phyloP scores from a whole-genome alignment of 768 basidiomycete genomes.

The Tylopilus subfusipes region DNA sequence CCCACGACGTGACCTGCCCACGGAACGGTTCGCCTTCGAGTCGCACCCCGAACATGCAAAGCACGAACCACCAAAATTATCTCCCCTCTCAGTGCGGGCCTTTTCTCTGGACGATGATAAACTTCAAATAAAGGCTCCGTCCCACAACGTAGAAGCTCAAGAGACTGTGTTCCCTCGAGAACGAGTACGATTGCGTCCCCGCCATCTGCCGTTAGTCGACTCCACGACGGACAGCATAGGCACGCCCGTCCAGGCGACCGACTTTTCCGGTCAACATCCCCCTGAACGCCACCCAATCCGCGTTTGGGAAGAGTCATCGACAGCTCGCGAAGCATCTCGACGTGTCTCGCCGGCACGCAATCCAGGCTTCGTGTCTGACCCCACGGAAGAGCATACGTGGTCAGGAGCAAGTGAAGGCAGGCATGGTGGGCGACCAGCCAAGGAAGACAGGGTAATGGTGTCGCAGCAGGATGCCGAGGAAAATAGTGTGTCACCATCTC shows the following conservation, averaged over 20 bases:
- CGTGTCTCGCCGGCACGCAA: conserved; percentile 13
- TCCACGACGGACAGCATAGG: background rate
- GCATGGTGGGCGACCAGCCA: background rate
- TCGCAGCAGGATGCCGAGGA: background rate
- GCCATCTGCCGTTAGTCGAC: background rate
- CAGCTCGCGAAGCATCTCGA: conserved; percentile 7
- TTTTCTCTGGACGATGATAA: conserved; percentile 6
- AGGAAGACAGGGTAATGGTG: background rate
- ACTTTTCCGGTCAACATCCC: background rate
- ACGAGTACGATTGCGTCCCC: conserved; percentile 5
- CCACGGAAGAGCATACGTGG: background rate
- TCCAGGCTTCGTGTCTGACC: background rate
- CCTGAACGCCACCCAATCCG: conserved; percentile 23
- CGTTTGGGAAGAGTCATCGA: conserved; percentile 25
- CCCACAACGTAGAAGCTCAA: background rate
- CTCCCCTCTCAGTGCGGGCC: conserved; percentile 2
- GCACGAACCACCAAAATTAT: conserved; percentile 11
- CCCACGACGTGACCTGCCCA: conserved; percentile 12
- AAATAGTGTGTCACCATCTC: conserved; percentile 7
- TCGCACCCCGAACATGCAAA: conserved; percentile 5
- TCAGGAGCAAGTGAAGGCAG: background rate
- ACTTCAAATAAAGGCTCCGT: background rate
- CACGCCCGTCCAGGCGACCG: background rate
- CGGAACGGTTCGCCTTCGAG: conserved; percentile 15
- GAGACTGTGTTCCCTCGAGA: conserved; percentile 4